Evolutionary conservation across 164 flowering plant genomes (phyloP), one percentile per base, ranked within the genome.

Genomic region (Umbilicus rupestris): DNA sequence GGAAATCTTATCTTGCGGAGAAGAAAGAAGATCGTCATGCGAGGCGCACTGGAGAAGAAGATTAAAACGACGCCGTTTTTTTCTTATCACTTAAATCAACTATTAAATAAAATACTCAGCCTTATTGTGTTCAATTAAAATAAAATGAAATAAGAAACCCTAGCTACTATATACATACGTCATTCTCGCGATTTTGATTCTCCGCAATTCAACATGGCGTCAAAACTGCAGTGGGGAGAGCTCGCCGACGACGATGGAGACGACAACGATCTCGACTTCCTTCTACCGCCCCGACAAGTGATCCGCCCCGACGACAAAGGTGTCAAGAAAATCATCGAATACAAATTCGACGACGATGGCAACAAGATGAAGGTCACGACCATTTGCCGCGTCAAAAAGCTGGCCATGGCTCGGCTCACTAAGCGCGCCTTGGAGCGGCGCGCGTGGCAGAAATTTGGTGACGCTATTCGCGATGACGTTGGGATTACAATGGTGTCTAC

Each of bases 401-500:
- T 86, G 17, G 96, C 92, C 47, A 78, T 84, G 65, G 88, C 94
- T 0, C 81, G 87, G 1, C 79, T 91, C 42, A 87, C 84, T 74
- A 91, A 89, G 67, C 77, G 83, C 5, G 96, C 98, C 2, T 20
- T 89, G 0, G 91, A 92, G 82, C 76, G 98, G 10, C 77, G 98
- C 3, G 71, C 81, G 1, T 89, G 98, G 97, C 64, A 83, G 16
- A 88, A 89, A 73, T 91, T 91, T 44, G 97, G 97, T 15, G 93
- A 87, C 49, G 95, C 87, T 7, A 89, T 84, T 1, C 81, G 72
- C 16, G 92, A 85, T 70, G 95, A 88, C 35, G 84, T 79, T 17
- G 85, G 87, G 7, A 86, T 88, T n/a, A 87, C 97, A 62, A 84
- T 91, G 90, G 91, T 87, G 31, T 87, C 95, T 66, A 88, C 93